Conservation (phyloP, 116 monocot genomes). For the Phalaenopsis hybrid region DNA sequence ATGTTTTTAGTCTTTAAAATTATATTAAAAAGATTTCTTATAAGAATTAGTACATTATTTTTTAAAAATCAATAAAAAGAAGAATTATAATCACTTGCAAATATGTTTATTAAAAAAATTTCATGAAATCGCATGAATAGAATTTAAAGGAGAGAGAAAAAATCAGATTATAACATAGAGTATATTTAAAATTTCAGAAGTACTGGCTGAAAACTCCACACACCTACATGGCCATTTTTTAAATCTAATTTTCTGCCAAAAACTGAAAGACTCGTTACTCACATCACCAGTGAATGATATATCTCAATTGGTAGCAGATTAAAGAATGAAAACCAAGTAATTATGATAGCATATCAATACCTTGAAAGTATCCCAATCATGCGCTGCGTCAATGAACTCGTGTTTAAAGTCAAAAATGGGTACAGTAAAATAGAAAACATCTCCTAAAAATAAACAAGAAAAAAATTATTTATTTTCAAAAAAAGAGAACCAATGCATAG, state of each 20-base stretch:
- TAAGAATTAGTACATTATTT: too few relatives aligned
- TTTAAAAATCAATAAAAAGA: too few relatives aligned
- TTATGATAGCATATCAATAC: slow-evolving; percentile 22
- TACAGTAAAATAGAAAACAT: slow-evolving; percentile 59
- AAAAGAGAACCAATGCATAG: background rate
- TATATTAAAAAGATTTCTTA: too few relatives aligned
- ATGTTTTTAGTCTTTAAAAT: too few relatives aligned
- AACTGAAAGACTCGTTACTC: background rate
- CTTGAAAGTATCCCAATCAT: slow-evolving; percentile 21
- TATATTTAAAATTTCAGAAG: background rate
- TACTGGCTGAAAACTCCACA: background rate
- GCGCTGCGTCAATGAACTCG: slow-evolving; percentile 43
- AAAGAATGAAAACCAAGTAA: background rate
- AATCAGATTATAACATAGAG: too few relatives aligned
- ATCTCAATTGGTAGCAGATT: background rate
- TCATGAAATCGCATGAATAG: too few relatives aligned
- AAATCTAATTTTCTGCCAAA: background rate
- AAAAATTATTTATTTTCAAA: background rate
- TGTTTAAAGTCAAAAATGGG: slow-evolving; percentile 73
- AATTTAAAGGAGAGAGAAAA: too few relatives aligned
- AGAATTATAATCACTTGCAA: too few relatives aligned
- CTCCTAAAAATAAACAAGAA: slow-evolving; percentile 34
- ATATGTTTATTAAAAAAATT: too few relatives aligned
- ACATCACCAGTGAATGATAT: background rate
- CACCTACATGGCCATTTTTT: background rate